A percentile compares a stretch with the other conserved stretches of the same genome.
phyloP scores from a whole-genome alignment of 768 basidiomycete genomes.

The Leucosporidium yakuticum region DNA sequence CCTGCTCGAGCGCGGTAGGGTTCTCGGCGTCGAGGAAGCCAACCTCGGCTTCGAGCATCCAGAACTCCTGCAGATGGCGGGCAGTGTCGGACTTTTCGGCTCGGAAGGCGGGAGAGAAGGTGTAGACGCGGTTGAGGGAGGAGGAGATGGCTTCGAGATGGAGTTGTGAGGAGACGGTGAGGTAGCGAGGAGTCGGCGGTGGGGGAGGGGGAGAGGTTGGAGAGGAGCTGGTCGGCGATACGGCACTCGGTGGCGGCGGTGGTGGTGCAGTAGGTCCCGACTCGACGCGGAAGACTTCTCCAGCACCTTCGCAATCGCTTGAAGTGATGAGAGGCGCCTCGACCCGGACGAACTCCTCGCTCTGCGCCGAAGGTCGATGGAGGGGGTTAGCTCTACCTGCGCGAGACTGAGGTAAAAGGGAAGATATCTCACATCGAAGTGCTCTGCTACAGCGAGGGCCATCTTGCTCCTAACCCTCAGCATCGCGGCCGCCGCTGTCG shows the following conservation, averaged over 20 bases:
- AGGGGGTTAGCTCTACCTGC: too few relatives aligned
- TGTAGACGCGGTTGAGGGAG: constrained; percentile 76
- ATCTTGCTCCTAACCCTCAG: constrained; percentile 64
- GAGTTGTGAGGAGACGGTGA: constrained; percentile 93
- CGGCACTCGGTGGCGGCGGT: not conserved
- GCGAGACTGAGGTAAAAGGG: too few relatives aligned
- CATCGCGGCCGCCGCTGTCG: constrained; percentile 63
- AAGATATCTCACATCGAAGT: constrained; percentile 53
- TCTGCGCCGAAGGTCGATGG: constrained; percentile 45
- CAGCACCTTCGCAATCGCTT: constrained; percentile 92
- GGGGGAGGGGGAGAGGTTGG: not conserved
- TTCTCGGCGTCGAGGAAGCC: constrained; percentile 48
- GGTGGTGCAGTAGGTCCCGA: not conserved
- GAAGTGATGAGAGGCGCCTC: constrained; percentile 84
- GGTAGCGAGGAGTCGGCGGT: constrained; percentile 50
- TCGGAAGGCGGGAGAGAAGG: constrained; percentile 87
- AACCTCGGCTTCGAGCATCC: constrained; percentile 98
- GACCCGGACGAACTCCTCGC: constrained; percentile 67
- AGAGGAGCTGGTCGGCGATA: not conserved
- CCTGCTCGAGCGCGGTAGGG: constrained; percentile 46
- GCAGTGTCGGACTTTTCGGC: constrained; percentile 82
- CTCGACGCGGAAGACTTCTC: constrained; percentile 68
- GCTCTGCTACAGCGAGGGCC: constrained; percentile 55
- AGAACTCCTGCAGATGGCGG: constrained; percentile 94
- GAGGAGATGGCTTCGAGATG: constrained; percentile 84